Percentiles rank a stretch among this genome's conserved stretches.
These are phyloP conservation scores for Afroboletus lepidellus DNA, from an alignment of 1,284 basidiomycete species.

Conservation along the genomic window DNA sequence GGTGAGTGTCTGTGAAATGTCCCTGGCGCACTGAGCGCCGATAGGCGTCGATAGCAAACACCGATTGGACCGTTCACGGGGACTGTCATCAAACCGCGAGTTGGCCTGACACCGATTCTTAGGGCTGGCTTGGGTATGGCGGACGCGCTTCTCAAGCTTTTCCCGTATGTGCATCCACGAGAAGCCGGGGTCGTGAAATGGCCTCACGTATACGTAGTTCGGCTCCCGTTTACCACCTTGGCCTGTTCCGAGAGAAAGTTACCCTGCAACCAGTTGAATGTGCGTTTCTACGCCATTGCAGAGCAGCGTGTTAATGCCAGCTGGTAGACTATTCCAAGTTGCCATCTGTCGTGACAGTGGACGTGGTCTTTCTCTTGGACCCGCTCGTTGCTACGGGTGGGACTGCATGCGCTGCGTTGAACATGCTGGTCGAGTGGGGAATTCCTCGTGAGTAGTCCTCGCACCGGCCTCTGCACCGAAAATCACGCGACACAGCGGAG, in stretches of 20 bases:
- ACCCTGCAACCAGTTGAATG: conserved; percentile 93
- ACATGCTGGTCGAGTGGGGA: conserved; percentile 88
- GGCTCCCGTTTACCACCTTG: conserved; percentile 88
- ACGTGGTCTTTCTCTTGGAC: conserved; percentile 84
- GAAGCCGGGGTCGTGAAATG: neutral
- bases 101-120: conserved; percentile 89
- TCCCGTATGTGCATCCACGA: conserved; percentile 56
- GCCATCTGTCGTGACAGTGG: conserved; percentile 74
- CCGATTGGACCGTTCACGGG: conserved; percentile 70
- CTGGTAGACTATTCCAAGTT: conserved; percentile 87
- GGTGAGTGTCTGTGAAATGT: conserved; percentile 40
- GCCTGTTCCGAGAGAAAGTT: conserved; percentile 87
- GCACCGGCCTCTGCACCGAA: neutral
- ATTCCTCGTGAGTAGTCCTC: conserved; percentile 54
- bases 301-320: conserved; percentile 1
- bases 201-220: conserved; percentile 38
- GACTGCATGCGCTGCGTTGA: conserved; percentile 84
- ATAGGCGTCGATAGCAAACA: conserved; percentile 46
- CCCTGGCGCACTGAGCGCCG: neutral
- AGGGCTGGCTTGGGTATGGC: conserved; percentile 95
- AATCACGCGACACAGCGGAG: conserved; percentile 42
- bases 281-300: conserved; percentile 35
- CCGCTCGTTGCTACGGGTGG: conserved; percentile 93
- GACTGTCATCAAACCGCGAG: conserved; percentile 62
- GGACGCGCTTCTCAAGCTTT: conserved; percentile 78